Conservation (phyloP, 805 yeast genomes). For the Saturnispora besseyi region DNA sequence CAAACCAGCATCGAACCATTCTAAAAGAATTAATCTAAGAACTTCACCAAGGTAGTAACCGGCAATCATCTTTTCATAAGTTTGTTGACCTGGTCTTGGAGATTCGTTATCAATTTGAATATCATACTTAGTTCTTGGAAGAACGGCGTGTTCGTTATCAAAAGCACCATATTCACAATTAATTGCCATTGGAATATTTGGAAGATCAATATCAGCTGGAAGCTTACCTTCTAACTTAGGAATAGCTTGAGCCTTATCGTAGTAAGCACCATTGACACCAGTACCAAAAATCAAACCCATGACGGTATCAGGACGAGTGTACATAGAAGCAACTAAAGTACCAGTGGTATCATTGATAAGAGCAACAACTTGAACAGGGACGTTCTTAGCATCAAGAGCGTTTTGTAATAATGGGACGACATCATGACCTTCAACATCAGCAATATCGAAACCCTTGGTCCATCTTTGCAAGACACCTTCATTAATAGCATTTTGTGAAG, state of each 20-base stretch:
- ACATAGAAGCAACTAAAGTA: conserved; percentile 90
- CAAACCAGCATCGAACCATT: conserved; percentile 53
- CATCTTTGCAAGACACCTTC: conserved; percentile 85
- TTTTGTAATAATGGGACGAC: conserved; percentile 86
- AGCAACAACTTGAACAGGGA: conserved; percentile 84
- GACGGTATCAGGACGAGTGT: conserved; percentile 78
- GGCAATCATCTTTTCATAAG: conserved; percentile 94
- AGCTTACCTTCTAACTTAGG: conserved; percentile 74
- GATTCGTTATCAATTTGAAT: conserved; percentile 69
- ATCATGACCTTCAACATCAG: conserved; percentile 87
- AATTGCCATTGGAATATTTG: conserved; percentile 78
- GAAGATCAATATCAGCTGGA: conserved; percentile 47
- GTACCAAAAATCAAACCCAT: conserved; percentile 98
- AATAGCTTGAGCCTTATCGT: conserved; percentile 61
- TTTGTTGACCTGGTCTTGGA: conserved; percentile 94
- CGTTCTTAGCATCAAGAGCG: conserved; percentile 51
- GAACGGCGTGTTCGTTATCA: conserved; percentile 74
- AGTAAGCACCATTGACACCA: conserved; percentile 96
- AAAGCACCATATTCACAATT: conserved; percentile 98
- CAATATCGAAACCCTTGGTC: conserved; percentile 97
- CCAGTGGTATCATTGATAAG: conserved; percentile 96
- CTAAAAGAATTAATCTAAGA: conserved; percentile 69
- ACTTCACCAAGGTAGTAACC: conserved; percentile 95
- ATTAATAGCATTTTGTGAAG: conserved; percentile 73
- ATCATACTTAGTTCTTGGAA: conserved; percentile 91